Conservation (phyloP, 768 basidiomycete species). For the Mycena capillaripes region DNA sequence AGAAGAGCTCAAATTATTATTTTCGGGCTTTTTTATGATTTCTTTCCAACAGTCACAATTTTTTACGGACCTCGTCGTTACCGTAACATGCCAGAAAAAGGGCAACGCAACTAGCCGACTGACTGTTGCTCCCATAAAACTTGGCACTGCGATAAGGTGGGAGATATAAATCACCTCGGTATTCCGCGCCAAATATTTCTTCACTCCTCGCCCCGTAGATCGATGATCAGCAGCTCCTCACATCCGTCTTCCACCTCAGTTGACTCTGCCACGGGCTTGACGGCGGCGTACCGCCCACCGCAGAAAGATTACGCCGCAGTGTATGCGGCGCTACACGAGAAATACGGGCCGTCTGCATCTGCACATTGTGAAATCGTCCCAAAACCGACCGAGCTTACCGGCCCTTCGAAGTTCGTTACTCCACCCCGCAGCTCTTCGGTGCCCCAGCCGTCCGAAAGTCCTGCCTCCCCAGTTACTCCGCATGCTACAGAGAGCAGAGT, state of each 20-base stretch:
- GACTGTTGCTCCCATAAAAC: no score
- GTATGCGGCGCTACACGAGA: slow-evolving; percentile 48
- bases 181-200: background rate
- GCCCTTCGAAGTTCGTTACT: background rate
- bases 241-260: background rate
- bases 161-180: background rate
- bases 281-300: slow-evolving; percentile 22
- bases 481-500: background rate
- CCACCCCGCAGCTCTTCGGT: background rate
- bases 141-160: background rate
- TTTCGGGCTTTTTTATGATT: no score
- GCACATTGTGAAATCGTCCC: background rate
- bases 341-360: slow-evolving; percentile 47
- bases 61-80: no score
- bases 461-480: background rate
- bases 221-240: background rate
- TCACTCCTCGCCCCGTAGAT: background rate
- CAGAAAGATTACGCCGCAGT: slow-evolving; percentile 54
- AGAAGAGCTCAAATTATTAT: no score
- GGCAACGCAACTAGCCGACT: slow-evolving; percentile 24
- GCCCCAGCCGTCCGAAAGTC: background rate
- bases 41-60: no score
- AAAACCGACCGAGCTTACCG: background rate
- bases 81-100: no score
- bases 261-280: slow-evolving; percentile 35